Evolutionary conservation across 1,139 yeast species (phyloP).

Genomic region (Lodderomyces jiufengensis): DNA sequence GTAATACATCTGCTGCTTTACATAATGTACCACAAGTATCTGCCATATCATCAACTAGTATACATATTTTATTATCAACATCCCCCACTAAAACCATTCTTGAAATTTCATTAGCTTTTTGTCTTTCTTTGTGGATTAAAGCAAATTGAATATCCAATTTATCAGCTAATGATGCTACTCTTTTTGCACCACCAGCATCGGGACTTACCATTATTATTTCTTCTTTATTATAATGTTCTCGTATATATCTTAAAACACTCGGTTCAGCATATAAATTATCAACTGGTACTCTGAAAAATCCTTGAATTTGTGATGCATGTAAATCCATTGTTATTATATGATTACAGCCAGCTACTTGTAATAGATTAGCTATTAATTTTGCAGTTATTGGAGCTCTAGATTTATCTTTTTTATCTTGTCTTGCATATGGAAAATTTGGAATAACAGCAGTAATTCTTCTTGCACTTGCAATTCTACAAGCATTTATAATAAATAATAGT

Average conservation of each 20-base stretch:
- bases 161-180: conserved; percentile 96
- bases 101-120: conserved; percentile 89
- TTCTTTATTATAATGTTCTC: conserved; percentile 60
- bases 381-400: conserved; percentile 97
- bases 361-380: conserved; percentile 90
- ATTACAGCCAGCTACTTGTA: conserved; percentile 93
- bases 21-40: conserved; percentile 97
- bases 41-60: conserved; percentile 97
- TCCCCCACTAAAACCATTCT: conserved; percentile 97
- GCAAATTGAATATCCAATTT: conserved; percentile 91
- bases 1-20: conserved; percentile 88
- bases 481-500: conserved; percentile 85
- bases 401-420: conserved; percentile 96
- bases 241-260: conserved; percentile 81
- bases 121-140: conserved; percentile 93
- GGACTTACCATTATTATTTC: conserved; percentile 90
- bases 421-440: conserved; percentile 95
- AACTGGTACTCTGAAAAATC: conserved; percentile 93
- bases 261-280: conserved; percentile 97
- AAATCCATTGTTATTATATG: conserved; percentile 97
- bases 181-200: conserved; percentile 98
- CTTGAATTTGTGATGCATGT: conserved; percentile 97
- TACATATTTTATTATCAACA: conserved; percentile 80
- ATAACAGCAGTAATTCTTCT: conserved; percentile 92
- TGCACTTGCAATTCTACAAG: conserved; percentile 94